phyloP scores from a whole-genome alignment of 805 yeast species.

The Lipomyces sp. region DNA sequence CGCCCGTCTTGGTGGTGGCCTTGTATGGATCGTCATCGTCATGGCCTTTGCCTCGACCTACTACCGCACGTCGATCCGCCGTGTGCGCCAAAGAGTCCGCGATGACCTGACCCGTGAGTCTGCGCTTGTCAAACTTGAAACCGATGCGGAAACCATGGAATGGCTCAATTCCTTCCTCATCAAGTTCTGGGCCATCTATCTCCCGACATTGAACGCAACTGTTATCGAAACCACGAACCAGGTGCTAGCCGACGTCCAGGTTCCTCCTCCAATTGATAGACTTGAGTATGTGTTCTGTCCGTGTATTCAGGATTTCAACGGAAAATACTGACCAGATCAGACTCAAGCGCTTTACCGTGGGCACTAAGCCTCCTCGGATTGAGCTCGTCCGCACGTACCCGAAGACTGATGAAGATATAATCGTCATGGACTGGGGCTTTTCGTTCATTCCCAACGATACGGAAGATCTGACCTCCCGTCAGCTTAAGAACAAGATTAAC shows the following conservation, averaged over 20 bases:
- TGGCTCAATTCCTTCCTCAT: constrained; percentile 91
- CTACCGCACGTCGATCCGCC: constrained; percentile 83
- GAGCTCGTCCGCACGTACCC: constrained; percentile 88
- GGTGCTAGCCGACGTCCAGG: constrained; percentile 67
- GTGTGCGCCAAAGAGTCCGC: constrained; percentile 73
- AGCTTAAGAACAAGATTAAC: constrained; percentile 80
- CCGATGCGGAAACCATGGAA: constrained; percentile 91
- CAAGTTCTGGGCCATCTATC: constrained; percentile 89
- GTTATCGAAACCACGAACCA: constrained; percentile 87
- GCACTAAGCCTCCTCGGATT: constrained; percentile 93
- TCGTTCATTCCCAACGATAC: constrained; percentile 91
- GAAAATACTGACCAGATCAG: constrained; percentile 4
- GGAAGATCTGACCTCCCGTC: constrained; percentile 84
- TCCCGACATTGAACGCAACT: constrained; percentile 85
- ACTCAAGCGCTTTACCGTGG: constrained; percentile 66
- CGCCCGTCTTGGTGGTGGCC: constrained; percentile 75
- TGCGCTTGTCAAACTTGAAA: constrained; percentile 77
- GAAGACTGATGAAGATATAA: constrained; percentile 88
- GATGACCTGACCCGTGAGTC: constrained; percentile 86
- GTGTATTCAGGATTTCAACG: not conserved
- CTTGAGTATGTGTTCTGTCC: constrained; percentile 48
- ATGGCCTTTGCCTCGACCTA: constrained; percentile 64
- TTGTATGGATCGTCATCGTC: constrained; percentile 81
- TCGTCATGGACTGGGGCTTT: constrained; percentile 96
- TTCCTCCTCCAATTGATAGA: constrained; percentile 83